These are phyloP conservation scores for Graphium sp. DNA, from an alignment of 2,329 filamentous ascomycete species.

Conservation along the genomic window DNA sequence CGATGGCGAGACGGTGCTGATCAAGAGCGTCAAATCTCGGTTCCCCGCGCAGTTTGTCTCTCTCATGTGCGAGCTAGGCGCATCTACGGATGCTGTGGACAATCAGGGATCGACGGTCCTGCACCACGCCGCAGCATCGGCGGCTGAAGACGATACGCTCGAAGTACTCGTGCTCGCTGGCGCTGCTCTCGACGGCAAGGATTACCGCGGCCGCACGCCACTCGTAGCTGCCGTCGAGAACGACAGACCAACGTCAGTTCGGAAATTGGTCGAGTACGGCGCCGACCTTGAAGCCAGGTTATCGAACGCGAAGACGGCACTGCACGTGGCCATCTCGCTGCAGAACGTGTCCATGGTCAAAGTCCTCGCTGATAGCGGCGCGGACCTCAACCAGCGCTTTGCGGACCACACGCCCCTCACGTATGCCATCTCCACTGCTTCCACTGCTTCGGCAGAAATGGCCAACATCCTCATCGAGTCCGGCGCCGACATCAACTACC, in stretches of 20 bases:
- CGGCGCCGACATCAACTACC: constrained; percentile 8
- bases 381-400: constrained; percentile 6
- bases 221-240: constrained; percentile 8
- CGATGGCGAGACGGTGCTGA: constrained; percentile 8
- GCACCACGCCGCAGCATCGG: constrained; percentile 9
- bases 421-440: constrained; percentile 9
- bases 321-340: constrained; percentile 9
- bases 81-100: constrained; percentile 8
- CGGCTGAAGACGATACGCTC: constrained; percentile 8
- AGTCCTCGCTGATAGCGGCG: constrained; percentile 10
- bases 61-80: constrained; percentile 10
- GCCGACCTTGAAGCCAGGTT: constrained; percentile 9
- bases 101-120: constrained; percentile 8
- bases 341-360: constrained; percentile 7
- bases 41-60: constrained; percentile 9
- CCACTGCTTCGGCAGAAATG: constrained; percentile 10
- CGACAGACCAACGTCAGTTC: constrained; percentile 5
- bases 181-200: constrained; percentile 7
- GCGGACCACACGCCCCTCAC: constrained; percentile 9
- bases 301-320: constrained; percentile 7
- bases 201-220: constrained; percentile 8
- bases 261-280: constrained; percentile 8
- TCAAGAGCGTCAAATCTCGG: constrained; percentile 6
- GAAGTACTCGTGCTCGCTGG: constrained; percentile 8
- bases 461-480: constrained; percentile 7